Evolutionary conservation across 73 alveolate genomes (phyloP).

Genomic region (Blepharisma stoltei): DNA sequence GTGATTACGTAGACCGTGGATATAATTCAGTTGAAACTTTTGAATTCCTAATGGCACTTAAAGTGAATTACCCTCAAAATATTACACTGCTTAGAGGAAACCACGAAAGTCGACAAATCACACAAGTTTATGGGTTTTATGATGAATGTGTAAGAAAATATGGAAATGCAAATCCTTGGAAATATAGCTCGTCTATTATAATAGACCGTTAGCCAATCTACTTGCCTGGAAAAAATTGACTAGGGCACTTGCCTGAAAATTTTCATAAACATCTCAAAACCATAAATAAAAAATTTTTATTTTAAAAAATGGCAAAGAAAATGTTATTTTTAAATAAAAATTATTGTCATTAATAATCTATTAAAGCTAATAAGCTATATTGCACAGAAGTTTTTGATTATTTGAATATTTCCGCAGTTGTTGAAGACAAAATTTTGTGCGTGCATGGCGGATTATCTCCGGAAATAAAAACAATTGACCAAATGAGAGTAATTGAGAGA

Average conservation of each 20-base stretch:
- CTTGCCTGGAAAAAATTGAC: too few species aligned
- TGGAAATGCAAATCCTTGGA: conserved; percentile 84
- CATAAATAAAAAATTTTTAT: too few species aligned
- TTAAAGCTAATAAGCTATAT: too few species aligned
- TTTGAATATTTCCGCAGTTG: conserved; percentile 69
- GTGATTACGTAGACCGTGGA: conserved; percentile 92
- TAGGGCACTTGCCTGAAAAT: too few species aligned
- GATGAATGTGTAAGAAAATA: conserved; percentile 76
- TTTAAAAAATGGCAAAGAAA: too few species aligned
- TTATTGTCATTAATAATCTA: too few species aligned
- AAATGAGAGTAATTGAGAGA: conserved; percentile 77
- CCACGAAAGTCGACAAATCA: conserved; percentile 64
- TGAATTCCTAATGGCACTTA: conserved; percentile 75
- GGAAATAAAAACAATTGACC: conserved; percentile 81
- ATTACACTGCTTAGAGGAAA: conserved; percentile 85
- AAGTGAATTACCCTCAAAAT: conserved; percentile 71
- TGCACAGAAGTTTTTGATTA: conserved; percentile 74
- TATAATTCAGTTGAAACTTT: conserved; percentile 83
- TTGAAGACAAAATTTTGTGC: conserved; percentile 80
- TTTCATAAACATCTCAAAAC: too few species aligned
- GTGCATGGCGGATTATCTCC: conserved; percentile 94
- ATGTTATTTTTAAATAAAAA: too few species aligned
- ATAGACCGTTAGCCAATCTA: too few species aligned
- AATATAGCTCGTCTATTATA: too few species aligned
- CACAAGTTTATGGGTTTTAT: conserved; percentile 30